These are phyloP conservation scores for Penicillium sp. DNA, from an alignment of 2,329 filamentous ascomycete species.

Conservation along the genomic window DNA sequence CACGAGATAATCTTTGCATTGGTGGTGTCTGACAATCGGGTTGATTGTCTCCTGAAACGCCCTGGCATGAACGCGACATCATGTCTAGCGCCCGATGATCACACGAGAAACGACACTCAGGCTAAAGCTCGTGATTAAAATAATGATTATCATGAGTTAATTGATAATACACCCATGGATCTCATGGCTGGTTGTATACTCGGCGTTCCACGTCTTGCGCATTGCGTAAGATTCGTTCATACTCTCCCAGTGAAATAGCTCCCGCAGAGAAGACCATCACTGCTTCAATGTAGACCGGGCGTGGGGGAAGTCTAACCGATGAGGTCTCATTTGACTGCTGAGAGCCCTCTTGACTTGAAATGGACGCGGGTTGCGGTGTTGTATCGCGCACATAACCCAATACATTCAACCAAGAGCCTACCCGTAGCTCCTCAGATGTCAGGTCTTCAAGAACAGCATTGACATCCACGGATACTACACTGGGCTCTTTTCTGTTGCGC, in stretches of 20 bases:
- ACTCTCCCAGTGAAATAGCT: constrained; percentile 66
- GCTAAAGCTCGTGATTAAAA: background rate
- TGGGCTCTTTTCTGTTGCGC: constrained; percentile 33
- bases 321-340: background rate
- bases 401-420: constrained; percentile 87
- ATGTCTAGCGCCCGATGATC: background rate
- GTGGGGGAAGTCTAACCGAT: constrained; percentile 5
- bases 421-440: constrained; percentile 60
- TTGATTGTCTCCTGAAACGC: constrained; percentile 3
- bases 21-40: constrained; percentile 13
- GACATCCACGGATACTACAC: constrained; percentile 65
- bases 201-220: constrained; percentile 34
- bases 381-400: constrained; percentile 68
- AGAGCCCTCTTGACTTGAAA: constrained; percentile 12
- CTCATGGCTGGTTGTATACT: constrained; percentile 15
- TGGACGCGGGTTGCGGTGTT: constrained; percentile 8
- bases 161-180: background rate
- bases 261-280: constrained; percentile 75
- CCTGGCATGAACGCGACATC: constrained; percentile 3
- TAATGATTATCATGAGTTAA: background rate
- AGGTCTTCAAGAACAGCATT: constrained; percentile 67
- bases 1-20: constrained; percentile 6
- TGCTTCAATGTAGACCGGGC: constrained; percentile 63
- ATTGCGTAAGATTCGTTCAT: constrained; percentile 60
- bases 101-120: background rate